phyloP scores from a whole-genome alignment of 148 eudicot species.

The Rhododendron williamsianum region DNA sequence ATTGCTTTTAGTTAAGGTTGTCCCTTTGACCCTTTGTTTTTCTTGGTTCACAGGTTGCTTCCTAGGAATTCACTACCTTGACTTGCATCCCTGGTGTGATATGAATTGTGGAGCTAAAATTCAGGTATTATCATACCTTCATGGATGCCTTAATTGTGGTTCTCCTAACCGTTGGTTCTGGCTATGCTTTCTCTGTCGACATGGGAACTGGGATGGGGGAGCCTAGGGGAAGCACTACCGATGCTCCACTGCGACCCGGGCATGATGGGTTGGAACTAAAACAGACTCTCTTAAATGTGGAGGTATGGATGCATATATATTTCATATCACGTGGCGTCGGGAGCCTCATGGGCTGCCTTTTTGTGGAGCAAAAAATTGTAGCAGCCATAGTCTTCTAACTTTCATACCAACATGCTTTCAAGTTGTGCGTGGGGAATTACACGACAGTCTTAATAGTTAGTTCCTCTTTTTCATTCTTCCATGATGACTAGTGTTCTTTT shows the following conservation, averaged over 20 bases:
- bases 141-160: neutral
- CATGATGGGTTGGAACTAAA: neutral
- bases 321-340: neutral
- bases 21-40: neutral
- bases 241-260: neutral
- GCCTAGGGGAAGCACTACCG: neutral
- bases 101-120: conserved; percentile 92
- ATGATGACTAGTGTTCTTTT: neutral
- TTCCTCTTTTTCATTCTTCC: no score
- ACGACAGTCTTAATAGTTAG: neutral
- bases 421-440: neutral
- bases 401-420: neutral
- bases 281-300: neutral
- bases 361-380: neutral
- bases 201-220: neutral
- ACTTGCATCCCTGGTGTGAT: conserved; percentile 99
- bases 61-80: conserved; percentile 92
- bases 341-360: neutral
- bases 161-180: no score
- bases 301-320: neutral
- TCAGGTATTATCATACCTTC: conserved; percentile 47
- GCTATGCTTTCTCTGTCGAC: neutral
- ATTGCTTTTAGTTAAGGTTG: neutral
- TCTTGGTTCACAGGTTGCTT: conserved; percentile 72
- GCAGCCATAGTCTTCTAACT: neutral